phyloP scores from a whole-genome alignment of 2,329 filamentous ascomycete species.

The Colletotrichum sp. region DNA sequence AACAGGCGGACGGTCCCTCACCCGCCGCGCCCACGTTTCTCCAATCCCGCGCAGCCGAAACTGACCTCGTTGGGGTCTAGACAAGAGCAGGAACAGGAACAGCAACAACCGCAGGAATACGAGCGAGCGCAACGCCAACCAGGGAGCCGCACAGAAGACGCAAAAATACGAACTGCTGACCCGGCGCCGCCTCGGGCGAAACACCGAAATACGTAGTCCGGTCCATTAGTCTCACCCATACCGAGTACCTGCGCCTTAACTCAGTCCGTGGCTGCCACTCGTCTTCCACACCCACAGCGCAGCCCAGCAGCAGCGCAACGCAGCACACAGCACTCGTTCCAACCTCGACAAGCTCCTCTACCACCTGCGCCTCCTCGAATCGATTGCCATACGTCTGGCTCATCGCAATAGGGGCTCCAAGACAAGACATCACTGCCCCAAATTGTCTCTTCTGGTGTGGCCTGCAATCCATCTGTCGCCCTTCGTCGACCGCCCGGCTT shows the following conservation, averaged over 20 bases:
- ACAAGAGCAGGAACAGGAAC: neutral
- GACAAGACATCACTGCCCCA: conserved; percentile 2
- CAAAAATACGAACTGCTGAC: conserved; percentile 1
- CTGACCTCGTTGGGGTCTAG: neutral
- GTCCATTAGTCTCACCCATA: neutral
- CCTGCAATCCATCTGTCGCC: neutral
- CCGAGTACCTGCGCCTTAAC: neutral
- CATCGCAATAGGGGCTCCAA: neutral
- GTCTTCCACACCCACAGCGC: neutral
- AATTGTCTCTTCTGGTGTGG: neutral
- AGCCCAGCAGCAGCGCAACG: neutral
- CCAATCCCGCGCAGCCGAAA: neutral
- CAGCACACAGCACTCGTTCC: neutral
- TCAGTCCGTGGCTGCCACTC: neutral
- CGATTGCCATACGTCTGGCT: neutral
- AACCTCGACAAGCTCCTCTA: neutral
- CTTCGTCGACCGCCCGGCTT: neutral
- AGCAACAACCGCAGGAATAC: conserved; percentile 1
- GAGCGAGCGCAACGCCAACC: neutral
- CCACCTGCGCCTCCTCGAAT: neutral
- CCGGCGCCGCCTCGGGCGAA: neutral
- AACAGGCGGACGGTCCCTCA: neutral
- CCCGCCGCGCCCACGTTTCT: neutral
- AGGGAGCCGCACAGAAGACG: neutral
- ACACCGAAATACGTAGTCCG: neutral